Conservation (phyloP, 495 filamentous ascomycete species). For the Letharia lupina region DNA sequence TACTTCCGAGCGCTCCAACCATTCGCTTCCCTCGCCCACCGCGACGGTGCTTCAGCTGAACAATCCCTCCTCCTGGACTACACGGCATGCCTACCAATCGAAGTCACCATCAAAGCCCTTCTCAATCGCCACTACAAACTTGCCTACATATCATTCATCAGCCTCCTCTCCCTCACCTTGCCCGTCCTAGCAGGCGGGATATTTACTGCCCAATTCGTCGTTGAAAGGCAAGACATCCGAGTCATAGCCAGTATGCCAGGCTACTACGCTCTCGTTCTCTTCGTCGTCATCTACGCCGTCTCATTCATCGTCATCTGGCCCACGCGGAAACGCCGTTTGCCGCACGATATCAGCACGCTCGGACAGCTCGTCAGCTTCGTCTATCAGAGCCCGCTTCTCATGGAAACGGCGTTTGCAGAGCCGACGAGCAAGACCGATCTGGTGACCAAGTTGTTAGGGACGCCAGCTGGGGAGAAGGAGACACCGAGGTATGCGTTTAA, state of each 20-base stretch:
- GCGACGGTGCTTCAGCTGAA: conserved; percentile 55
- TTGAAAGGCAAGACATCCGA: conserved; percentile 43
- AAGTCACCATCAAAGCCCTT: conserved; percentile 52
- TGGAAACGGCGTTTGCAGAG: conserved; percentile 57
- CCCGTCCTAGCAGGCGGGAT: conserved; percentile 71
- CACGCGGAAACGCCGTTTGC: conserved; percentile 49
- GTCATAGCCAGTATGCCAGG: conserved; percentile 62
- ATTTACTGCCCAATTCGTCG: conserved; percentile 69
- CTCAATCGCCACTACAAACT: conserved; percentile 62
- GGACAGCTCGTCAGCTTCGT: conserved; percentile 72
- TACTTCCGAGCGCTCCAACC: conserved; percentile 67
- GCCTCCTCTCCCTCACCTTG: conserved; percentile 54
- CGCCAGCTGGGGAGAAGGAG: conserved; percentile 39
- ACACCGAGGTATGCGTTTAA: conserved; percentile 54
- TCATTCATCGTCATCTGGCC: conserved; percentile 54
- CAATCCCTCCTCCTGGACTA: conserved; percentile 69
- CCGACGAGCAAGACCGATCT: conserved; percentile 53
- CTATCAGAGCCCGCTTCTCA: conserved; percentile 57
- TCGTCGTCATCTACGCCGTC: conserved; percentile 59
- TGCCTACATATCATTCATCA: conserved; percentile 58
- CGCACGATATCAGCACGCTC: conserved; percentile 60
- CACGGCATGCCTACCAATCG: conserved; percentile 52
- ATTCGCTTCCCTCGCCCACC: conserved; percentile 54
- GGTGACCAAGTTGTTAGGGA: conserved; percentile 48
- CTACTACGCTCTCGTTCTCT: conserved; percentile 55